These are phyloP conservation scores for Mycena indigotica DNA, from an alignment of 768 basidiomycete genomes.

Conservation along the genomic window DNA sequence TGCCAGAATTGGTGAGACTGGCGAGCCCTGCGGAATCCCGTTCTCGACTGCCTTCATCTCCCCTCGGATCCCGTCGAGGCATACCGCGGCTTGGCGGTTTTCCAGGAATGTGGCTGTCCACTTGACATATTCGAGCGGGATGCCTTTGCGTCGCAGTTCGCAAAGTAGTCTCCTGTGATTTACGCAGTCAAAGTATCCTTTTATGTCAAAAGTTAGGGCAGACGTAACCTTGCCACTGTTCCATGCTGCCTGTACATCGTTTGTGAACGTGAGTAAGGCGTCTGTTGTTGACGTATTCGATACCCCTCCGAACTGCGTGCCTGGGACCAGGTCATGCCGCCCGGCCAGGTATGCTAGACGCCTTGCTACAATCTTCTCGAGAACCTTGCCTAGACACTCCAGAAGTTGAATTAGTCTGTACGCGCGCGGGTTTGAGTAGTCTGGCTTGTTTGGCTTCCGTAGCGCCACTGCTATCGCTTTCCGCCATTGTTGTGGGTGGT, in stretches of 20 bases:
- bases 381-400: constrained; percentile 37
- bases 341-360: constrained; percentile 27
- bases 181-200: constrained; percentile 31
- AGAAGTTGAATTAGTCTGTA: constrained; percentile 39
- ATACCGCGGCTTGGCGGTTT: constrained; percentile 28
- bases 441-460: constrained; percentile 37
- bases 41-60: constrained; percentile 30
- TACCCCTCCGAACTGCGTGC: constrained; percentile 29
- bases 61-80: constrained; percentile 24
- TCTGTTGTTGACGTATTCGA: no score
- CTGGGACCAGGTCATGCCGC: constrained; percentile 25
- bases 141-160: constrained; percentile 22
- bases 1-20: constrained; percentile 30
- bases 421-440: constrained; percentile 35
- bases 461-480: constrained; percentile 33
- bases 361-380: constrained; percentile 30
- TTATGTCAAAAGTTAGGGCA: no score
- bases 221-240: constrained; percentile 25
- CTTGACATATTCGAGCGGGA: constrained; percentile 22
- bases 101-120: constrained; percentile 28
- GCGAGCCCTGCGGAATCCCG: constrained; percentile 35
- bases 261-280: no score
- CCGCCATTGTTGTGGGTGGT: constrained; percentile 28
- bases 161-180: constrained; percentile 26
- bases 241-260: no score